A percentile compares a stretch with the other conserved stretches of the same genome.
These are phyloP conservation scores for Adenanthera pavonina DNA, from an alignment of 306 rosid species.

Conservation along the genomic window DNA sequence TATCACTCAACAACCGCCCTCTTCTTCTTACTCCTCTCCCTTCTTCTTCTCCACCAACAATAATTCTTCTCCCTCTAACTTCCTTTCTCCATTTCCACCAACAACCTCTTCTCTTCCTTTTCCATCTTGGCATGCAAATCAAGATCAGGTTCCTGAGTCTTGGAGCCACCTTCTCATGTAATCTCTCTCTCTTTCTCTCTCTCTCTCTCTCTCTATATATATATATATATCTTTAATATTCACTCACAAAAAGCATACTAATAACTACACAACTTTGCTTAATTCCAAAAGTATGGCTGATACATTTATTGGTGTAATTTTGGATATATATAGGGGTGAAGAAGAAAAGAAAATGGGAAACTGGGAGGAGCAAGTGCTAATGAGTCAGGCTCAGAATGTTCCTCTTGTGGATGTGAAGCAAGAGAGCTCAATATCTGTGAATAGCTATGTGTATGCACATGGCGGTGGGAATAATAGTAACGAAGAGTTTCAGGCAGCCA, in stretches of 20 bases:
- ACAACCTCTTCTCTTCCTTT: constrained; percentile 47
- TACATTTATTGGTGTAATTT: neutral
- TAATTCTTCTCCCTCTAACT: constrained; percentile 25
- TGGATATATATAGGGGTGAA: constrained; percentile 55
- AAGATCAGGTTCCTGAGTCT: constrained; percentile 68
- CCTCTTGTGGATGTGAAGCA: constrained; percentile 57
- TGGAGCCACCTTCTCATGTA: constrained; percentile 77
- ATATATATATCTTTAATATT: neutral
- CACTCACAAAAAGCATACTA: neutral
- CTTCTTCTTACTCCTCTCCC: constrained; percentile 45
- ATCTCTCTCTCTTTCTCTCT: constrained; percentile 2
- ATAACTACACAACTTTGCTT: neutral
- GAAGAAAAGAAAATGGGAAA: constrained; percentile 71
- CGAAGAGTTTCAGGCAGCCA: constrained; percentile 41
- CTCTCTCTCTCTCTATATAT: neutral
- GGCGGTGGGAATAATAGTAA: neutral
- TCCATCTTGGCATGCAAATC: constrained; percentile 59
- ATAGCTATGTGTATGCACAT: constrained; percentile 51
- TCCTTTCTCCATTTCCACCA: constrained; percentile 41
- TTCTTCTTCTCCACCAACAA: constrained; percentile 39
- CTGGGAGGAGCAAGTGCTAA: constrained; percentile 62
- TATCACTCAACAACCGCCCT: constrained; percentile 1
- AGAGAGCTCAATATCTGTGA: constrained; percentile 44
- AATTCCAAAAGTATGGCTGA: neutral
- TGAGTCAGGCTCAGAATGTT: constrained; percentile 41